Conservation (phyloP, 495 filamentous ascomycete species). For the Hypoxylon lienhwacheense region DNA sequence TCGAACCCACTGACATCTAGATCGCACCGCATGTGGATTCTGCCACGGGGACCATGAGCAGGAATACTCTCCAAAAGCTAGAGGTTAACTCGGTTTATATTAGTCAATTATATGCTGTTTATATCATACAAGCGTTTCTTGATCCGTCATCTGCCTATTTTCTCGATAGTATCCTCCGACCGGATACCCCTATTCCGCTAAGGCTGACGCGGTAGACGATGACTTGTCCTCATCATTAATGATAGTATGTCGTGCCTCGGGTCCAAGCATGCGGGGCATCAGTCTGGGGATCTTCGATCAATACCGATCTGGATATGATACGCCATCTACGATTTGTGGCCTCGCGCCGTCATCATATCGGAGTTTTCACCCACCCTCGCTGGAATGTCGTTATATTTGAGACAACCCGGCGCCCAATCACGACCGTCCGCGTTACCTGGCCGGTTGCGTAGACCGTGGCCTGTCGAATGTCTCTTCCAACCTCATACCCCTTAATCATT, state of each 20-base stretch:
- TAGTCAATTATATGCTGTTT: slow-evolving; percentile 16
- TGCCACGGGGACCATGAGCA: slow-evolving; percentile 21
- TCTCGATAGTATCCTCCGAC: slow-evolving; percentile 6
- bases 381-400: slow-evolving; percentile 26
- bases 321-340: slow-evolving; percentile 21
- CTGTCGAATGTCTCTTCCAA: slow-evolving; percentile 7
- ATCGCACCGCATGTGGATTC: slow-evolving; percentile 35
- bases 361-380: slow-evolving; percentile 27
- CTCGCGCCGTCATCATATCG: slow-evolving; percentile 23
- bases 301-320: slow-evolving; percentile 32
- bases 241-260: slow-evolving; percentile 13
- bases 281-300: slow-evolving; percentile 31
- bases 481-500: slow-evolving; percentile 25
- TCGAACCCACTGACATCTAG: slow-evolving; percentile 22
- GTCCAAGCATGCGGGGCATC: slow-evolving; percentile 28
- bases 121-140: slow-evolving; percentile 11
- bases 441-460: slow-evolving; percentile 7
- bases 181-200: background rate
- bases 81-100: background rate
- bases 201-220: slow-evolving; percentile 12
- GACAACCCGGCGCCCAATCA: slow-evolving; percentile 19
- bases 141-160: slow-evolving; percentile 30
- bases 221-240: slow-evolving; percentile 7
- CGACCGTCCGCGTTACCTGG: slow-evolving; percentile 20
- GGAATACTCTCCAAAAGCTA: slow-evolving; percentile 1